phyloP scores from a whole-genome alignment of 805 yeast species.

The Candida gorgasii region DNA sequence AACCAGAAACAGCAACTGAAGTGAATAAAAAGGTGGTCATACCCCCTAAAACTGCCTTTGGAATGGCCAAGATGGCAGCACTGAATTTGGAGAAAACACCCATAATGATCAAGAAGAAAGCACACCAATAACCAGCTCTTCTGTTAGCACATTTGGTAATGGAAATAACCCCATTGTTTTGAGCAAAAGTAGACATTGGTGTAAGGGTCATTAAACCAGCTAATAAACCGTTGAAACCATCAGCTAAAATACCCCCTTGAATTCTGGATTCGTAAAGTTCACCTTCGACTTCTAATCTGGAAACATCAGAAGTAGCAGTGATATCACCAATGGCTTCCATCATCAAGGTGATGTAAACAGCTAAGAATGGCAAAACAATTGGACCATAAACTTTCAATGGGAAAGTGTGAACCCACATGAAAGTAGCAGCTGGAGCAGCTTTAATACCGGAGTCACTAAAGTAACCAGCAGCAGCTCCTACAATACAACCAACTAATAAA shows the following conservation, averaged over 20 bases:
- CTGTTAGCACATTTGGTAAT: slow-evolving; percentile 90
- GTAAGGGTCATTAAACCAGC: slow-evolving; percentile 81
- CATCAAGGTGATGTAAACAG: slow-evolving; percentile 77
- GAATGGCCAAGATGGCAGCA: slow-evolving; percentile 76
- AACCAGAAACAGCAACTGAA: slow-evolving; percentile 74
- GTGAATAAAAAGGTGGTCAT: slow-evolving; percentile 79
- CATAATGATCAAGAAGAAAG: slow-evolving; percentile 79
- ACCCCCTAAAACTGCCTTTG: slow-evolving; percentile 64
- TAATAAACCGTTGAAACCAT: slow-evolving; percentile 76
- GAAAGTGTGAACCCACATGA: slow-evolving; percentile 87
- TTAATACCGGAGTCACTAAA: slow-evolving; percentile 57
- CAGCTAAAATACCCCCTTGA: slow-evolving; percentile 92
- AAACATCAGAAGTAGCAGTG: slow-evolving; percentile 91
- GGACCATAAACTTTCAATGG: slow-evolving; percentile 78
- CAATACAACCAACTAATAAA: slow-evolving; percentile 82
- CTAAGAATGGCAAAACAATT: slow-evolving; percentile 79
- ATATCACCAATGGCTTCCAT: slow-evolving; percentile 96
- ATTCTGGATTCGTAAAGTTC: slow-evolving; percentile 76
- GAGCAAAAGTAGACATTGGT: slow-evolving; percentile 93
- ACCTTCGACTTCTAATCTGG: slow-evolving; percentile 83
- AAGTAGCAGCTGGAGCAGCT: slow-evolving; percentile 78
- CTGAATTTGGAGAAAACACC: slow-evolving; percentile 87
- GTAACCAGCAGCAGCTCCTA: slow-evolving; percentile 88
- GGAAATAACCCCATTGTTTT: slow-evolving; percentile 92
- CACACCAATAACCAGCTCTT: slow-evolving; percentile 76